Evolutionary conservation across 2,329 filamentous ascomycete species (phyloP), one percentile per base, ranked within the genome.

Genomic region (Shiraia sp.): DNA sequence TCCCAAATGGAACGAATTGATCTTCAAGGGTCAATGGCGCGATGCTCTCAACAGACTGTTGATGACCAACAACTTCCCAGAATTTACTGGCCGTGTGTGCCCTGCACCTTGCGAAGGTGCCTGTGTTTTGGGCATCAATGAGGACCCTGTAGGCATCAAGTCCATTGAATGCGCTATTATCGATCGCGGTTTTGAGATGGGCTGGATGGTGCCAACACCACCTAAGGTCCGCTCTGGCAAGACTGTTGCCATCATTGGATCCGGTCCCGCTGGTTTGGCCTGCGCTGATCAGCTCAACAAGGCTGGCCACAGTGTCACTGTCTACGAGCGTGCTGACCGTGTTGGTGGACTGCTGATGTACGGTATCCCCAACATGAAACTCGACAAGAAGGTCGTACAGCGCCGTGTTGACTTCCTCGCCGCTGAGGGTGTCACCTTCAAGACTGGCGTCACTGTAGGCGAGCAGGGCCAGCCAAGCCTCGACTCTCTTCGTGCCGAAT

Each of bases 331-430:
- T 53, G 83, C 90, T 46, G 92, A 97, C 67, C 89, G 92, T 53
- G 77, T 87, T 43, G 92, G 92, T 73, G 92, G 92, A 71, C 79
- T 97, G 40, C 82, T 97, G 63, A 96, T 96, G 92, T 96, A 97
- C 67, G 92, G 92, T 57, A 97, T 97, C 57, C 92, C 92, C 55
- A 97, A 97, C 79, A 97, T 97, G 92, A 97, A 97, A 79, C 87
- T 97, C 29, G 92, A 97, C 77, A 97, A 97, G 81, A 90, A 90
- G 66, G 85, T 96, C 51, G 92, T 97, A 47, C 92, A 96, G 79
- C 88, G 92, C 37, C 88, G 92, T 70, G 90, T 93, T 34, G 89
- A 96, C 72, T 90, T 97, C 72, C 92, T 96, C 88, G 88, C 87
- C 40, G 81, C 85, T 3, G 92, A 96, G 73, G 92, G 92, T 34